A percentile compares a stretch with the other conserved stretches of the same genome.
Conservation (phyloP, 1,139 yeast genomes). For the Meyerozyma elateridarum region DNA sequence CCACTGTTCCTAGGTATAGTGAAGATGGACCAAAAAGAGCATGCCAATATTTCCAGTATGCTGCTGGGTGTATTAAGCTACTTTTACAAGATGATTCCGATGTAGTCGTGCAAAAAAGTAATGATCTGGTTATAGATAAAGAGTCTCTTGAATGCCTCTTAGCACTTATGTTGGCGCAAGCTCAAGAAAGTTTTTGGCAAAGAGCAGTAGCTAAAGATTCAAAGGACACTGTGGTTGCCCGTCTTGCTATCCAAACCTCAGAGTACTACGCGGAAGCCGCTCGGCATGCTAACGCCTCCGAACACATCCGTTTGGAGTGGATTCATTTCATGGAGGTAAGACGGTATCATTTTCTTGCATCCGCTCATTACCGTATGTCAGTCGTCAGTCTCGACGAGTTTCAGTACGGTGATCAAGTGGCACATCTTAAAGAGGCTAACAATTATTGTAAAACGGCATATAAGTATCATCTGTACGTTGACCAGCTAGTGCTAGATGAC, state of each 20-base stretch:
- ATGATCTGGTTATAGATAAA: conserved; percentile 20
- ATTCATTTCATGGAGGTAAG: conserved; percentile 56
- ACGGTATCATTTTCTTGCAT: conserved; percentile 61
- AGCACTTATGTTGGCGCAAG: conserved; percentile 69
- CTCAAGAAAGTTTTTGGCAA: conserved; percentile 84
- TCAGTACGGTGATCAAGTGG: conserved; percentile 69
- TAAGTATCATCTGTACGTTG: conserved; percentile 40
- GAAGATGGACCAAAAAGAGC: conserved; percentile 59
- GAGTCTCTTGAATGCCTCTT: conserved; percentile 27
- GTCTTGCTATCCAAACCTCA: conserved; percentile 60
- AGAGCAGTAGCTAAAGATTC: conserved; percentile 54
- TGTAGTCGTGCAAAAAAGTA: conserved; percentile 6
- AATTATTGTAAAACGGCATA: conserved; percentile 30
- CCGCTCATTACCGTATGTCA: conserved; percentile 62
- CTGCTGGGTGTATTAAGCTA: conserved; percentile 64
- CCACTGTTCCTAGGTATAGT: conserved; percentile 35
- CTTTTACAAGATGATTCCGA: conserved; percentile 19
- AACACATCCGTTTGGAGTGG: conserved; percentile 60
- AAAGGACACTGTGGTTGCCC: conserved; percentile 60
- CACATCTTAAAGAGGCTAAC: conserved; percentile 43
- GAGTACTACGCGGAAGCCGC: conserved; percentile 50
- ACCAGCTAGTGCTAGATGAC: conserved; percentile 41
- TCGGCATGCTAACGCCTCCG: conserved; percentile 41
- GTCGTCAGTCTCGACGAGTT: conserved; percentile 41
- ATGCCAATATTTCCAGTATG: conserved; percentile 58